These are phyloP conservation scores for Lolium multiflorum DNA, from an alignment of 176 grass and related monocot genomes.

Conservation along the genomic window DNA sequence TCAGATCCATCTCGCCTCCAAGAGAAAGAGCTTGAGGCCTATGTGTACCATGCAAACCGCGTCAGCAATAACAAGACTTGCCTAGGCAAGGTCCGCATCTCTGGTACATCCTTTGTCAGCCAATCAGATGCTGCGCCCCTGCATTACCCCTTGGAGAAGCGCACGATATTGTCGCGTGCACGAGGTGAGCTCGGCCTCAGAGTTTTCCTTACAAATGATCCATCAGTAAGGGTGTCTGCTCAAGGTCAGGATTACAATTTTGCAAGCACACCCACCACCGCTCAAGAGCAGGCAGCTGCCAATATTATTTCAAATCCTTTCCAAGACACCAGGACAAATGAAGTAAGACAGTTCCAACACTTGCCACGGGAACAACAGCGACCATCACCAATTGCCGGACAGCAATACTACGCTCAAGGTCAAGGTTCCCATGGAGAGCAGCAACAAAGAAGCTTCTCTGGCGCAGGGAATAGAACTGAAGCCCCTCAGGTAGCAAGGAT, in stretches of 20 bases:
- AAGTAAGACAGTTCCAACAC: slow-evolving; percentile 68
- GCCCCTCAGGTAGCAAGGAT: slow-evolving; percentile 57
- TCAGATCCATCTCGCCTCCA: slow-evolving; percentile 71
- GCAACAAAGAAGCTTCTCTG: slow-evolving; percentile 52
- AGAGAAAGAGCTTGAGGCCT: slow-evolving; percentile 67
- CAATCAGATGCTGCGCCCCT: slow-evolving; percentile 56
- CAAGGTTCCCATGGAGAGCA: slow-evolving; percentile 43
- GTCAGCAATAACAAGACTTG: slow-evolving; percentile 56
- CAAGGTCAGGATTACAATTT: slow-evolving; percentile 56
- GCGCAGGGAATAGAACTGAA: slow-evolving; percentile 26
- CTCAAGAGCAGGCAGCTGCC: slow-evolving; percentile 48
- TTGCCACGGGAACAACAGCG: slow-evolving; percentile 58
- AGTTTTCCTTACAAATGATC: slow-evolving; percentile 90
- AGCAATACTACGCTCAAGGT: slow-evolving; percentile 40
- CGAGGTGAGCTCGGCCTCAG: slow-evolving; percentile 83
- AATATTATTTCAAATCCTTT: slow-evolving; percentile 48
- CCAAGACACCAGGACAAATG: slow-evolving; percentile 53
- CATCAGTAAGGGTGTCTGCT: slow-evolving; percentile 60
- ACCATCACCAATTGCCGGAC: slow-evolving; percentile 43
- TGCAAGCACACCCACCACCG: slow-evolving; percentile 54
- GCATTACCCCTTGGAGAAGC: slow-evolving; percentile 85
- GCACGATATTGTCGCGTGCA: slow-evolving; percentile 60
- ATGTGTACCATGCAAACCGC: slow-evolving; percentile 66
- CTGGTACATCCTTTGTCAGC: slow-evolving; percentile 73
- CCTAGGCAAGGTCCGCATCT: slow-evolving; percentile 75